Evolutionary conservation across 495 filamentous ascomycete genomes (phyloP).

Genomic region (Penicillium subrubescens): DNA sequence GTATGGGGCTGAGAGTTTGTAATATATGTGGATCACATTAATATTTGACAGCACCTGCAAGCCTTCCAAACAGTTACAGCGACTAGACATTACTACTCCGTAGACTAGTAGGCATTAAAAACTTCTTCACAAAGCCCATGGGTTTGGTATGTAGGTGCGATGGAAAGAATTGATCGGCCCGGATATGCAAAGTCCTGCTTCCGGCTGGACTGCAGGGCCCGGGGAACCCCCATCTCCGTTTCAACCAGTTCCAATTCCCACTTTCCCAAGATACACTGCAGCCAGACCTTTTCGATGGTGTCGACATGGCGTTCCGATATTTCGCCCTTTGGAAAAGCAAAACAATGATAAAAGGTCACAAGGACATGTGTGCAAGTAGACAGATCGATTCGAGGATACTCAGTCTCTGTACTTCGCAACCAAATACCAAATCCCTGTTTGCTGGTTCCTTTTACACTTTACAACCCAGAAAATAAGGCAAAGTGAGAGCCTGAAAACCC

Average conservation of each 20-base stretch:
- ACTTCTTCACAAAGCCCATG: neutral
- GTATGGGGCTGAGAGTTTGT: neutral
- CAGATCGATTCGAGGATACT: neutral
- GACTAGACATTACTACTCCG: neutral
- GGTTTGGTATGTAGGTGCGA: neutral
- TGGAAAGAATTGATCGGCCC: conserved; percentile 18
- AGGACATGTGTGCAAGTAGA: neutral
- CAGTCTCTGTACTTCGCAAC: too few species aligned
- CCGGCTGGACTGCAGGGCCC: conserved; percentile 21
- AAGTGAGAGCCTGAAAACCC: neutral
- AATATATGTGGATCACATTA: neutral
- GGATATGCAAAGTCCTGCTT: conserved; percentile 31
- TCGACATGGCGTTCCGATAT: neutral
- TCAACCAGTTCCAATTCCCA: conserved; percentile 8
- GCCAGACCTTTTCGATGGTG: conserved; percentile 8
- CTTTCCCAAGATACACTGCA: conserved; percentile 9
- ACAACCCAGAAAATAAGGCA: neutral
- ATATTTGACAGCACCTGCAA: neutral
- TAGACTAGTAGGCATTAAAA: neutral
- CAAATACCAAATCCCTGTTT: neutral
- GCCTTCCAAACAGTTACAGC: neutral
- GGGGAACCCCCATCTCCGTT: conserved; percentile 18
- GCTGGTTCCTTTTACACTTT: neutral
- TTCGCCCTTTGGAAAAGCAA: conserved; percentile 11
- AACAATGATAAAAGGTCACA: conserved; percentile 12